Conservation (phyloP, 2,329 filamentous ascomycete genomes). For the Ceratocystis colombiana region DNA sequence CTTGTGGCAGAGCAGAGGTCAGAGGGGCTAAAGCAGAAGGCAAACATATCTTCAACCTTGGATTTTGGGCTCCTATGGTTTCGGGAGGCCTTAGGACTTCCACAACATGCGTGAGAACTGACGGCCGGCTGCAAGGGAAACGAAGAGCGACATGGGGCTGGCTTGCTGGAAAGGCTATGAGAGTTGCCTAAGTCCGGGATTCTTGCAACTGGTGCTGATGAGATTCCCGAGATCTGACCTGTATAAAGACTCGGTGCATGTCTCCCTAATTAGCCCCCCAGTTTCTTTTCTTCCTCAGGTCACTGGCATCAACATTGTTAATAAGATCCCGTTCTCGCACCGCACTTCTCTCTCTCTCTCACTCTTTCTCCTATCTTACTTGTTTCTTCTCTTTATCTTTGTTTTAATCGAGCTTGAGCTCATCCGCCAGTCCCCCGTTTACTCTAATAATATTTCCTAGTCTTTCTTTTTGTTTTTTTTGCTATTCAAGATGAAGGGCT, state of each 20-base stretch:
- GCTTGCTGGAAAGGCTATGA: constrained; percentile 7
- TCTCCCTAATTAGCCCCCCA: constrained; percentile 11
- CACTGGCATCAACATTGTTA: constrained; percentile 17
- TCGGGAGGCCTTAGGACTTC: background rate
- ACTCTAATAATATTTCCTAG: background rate
- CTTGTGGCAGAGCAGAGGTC: constrained; percentile 3
- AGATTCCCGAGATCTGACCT: background rate
- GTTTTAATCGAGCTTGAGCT: background rate
- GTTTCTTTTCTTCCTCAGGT: constrained; percentile 21
- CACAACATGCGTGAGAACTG: background rate
- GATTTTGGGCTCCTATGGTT: background rate
- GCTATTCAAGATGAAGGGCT: constrained; percentile 24
- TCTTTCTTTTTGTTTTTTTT: constrained; percentile 1
- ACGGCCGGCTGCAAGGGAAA: constrained; percentile 17
- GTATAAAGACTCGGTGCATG: constrained; percentile 22
- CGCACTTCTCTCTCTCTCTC: constrained; percentile 23
- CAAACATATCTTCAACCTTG: background rate
- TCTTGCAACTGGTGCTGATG: background rate
- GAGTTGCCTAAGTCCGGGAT: background rate
- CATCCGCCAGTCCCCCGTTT: background rate
- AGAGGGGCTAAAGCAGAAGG: background rate
- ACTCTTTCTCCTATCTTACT: constrained; percentile 2
- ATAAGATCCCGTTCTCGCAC: constrained; percentile 21
- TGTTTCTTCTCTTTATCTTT: constrained; percentile 10
- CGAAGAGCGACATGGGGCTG: background rate